phyloP scores from a whole-genome alignment of 495 filamentous ascomycete genomes.

The Annulohypoxylon moriforme region DNA sequence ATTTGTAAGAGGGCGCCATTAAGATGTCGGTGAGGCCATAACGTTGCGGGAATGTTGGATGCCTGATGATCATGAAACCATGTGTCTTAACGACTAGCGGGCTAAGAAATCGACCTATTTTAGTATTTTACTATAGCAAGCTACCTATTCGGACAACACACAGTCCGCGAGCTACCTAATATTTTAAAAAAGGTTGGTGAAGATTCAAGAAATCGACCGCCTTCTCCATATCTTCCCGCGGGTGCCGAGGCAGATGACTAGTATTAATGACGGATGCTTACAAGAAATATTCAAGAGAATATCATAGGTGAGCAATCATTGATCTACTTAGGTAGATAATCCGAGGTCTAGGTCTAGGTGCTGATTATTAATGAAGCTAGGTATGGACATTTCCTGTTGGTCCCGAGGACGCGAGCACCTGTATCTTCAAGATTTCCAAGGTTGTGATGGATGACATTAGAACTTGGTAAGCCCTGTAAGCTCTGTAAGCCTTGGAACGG shows the following conservation, averaged over 20 bases:
- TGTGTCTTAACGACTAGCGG: slow-evolving; percentile 20
- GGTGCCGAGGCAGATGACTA: neutral
- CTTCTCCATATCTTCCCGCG: slow-evolving; percentile 9
- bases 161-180: neutral
- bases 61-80: slow-evolving; percentile 36
- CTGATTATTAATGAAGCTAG: neutral
- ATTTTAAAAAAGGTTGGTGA: neutral
- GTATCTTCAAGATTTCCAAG: neutral
- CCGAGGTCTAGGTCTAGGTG: no score
- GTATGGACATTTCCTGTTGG: neutral
- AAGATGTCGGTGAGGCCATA: slow-evolving; percentile 40
- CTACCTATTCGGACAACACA: neutral
- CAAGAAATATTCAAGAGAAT: neutral
- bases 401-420: neutral
- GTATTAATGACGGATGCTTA: neutral
- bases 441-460: neutral
- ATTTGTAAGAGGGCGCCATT: slow-evolving; percentile 3
- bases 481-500: neutral
- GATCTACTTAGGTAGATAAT: neutral
- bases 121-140: neutral
- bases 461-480: neutral
- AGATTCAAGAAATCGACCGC: neutral
- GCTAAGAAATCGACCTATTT: slow-evolving; percentile 5
- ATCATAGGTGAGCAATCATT: neutral
- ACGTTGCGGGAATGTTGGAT: neutral